phyloP scores from a whole-genome alignment of 345 rosid genomes.

The Salix caprea region DNA sequence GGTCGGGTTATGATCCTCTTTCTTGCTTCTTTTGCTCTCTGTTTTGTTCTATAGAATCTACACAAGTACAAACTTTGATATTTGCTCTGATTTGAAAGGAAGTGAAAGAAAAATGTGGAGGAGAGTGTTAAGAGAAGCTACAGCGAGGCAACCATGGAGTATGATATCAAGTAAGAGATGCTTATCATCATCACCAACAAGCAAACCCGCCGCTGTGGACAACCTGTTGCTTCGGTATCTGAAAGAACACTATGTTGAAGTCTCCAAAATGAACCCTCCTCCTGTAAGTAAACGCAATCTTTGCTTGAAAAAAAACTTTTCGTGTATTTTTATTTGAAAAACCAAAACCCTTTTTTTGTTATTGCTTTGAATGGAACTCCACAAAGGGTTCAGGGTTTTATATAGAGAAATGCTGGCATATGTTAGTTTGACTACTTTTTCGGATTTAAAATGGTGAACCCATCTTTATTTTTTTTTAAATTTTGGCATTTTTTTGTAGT shows the following conservation, averaged over 20 bases:
- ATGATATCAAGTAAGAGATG: conserved; percentile 25
- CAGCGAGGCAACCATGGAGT: conserved; percentile 38
- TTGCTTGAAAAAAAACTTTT: not conserved
- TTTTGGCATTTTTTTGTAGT: not conserved
- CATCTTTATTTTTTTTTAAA: not conserved
- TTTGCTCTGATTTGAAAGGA: not conserved
- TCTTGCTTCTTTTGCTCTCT: not conserved
- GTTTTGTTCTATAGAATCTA: not conserved
- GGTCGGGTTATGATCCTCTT: not conserved
- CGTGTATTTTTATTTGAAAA: not conserved
- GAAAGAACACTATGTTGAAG: conserved; percentile 85
- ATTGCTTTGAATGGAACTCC: not conserved
- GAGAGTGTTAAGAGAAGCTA: conserved; percentile 33
- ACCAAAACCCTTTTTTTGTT: not conserved
- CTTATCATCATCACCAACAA: conserved; percentile 12
- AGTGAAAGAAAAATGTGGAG: conserved; percentile 34
- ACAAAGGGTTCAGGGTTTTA: not conserved
- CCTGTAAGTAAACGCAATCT: conserved; percentile 40
- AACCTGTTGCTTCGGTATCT: conserved; percentile 82
- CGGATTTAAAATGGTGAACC: not conserved
- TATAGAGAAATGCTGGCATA: not conserved
- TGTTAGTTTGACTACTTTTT: not conserved
- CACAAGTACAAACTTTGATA: not conserved
- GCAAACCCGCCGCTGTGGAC: conserved; percentile 52
- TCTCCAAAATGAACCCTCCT: conserved; percentile 86